Conservation (phyloP, 2,329 filamentous ascomycete species). For the Ilyonectria destructans region DNA sequence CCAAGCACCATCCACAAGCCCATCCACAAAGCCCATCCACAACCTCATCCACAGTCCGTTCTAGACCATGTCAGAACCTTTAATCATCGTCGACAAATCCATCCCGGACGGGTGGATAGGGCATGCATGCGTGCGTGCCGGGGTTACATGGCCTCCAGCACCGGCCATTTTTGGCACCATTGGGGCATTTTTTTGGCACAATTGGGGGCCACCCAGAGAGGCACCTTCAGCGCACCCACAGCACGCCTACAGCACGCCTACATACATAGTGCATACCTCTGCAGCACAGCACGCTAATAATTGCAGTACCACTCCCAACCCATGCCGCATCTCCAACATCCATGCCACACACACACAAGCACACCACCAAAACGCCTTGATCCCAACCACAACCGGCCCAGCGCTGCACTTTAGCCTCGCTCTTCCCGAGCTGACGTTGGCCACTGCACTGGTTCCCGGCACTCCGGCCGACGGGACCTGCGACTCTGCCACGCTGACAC, state of each 20-base stretch:
- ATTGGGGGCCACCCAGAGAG: not conserved
- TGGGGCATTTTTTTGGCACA: not conserved
- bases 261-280: too few relatives aligned
- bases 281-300: too few relatives aligned
- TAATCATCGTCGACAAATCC: constrained; percentile 2
- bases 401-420: not conserved
- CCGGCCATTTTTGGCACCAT: constrained; percentile 6
- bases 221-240: not conserved
- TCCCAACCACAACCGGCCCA: not conserved
- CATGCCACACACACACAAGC: not conserved
- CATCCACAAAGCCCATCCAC: not conserved
- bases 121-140: constrained; percentile 4
- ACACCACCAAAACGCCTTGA: not conserved
- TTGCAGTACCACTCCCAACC: not conserved
- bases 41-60: not conserved
- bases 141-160: not conserved
- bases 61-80: constrained; percentile 11
- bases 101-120: constrained; percentile 8
- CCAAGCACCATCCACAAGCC: not conserved
- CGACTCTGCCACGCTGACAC: not conserved
- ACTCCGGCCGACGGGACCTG: too few relatives aligned
- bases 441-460: not conserved
- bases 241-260: not conserved
- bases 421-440: not conserved
- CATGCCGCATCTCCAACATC: not conserved